phyloP scores from a whole-genome alignment of 2,329 filamentous ascomycete species.

The Cordyceps javanica region DNA sequence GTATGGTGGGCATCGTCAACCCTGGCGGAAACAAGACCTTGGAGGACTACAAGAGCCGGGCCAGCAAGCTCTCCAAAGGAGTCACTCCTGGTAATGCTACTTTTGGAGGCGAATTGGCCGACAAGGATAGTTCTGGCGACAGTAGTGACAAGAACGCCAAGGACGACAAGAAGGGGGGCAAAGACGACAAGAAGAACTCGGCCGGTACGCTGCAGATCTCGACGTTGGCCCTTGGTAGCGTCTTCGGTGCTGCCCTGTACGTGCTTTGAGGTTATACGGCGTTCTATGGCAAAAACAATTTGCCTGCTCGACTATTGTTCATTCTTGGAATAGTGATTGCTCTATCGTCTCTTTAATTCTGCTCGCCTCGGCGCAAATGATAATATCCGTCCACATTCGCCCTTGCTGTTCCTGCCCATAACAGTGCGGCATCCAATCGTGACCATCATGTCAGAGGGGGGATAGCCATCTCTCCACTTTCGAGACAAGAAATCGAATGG shows the following conservation, averaged over 20 bases:
- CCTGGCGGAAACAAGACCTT: constrained; percentile 24
- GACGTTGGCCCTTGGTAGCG: constrained; percentile 16
- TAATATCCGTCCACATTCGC: too few species aligned
- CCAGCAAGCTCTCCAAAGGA: constrained; percentile 20
- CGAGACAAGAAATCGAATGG: background rate
- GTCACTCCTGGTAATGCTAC: constrained; percentile 21
- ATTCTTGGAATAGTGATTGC: background rate
- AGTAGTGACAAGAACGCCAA: background rate
- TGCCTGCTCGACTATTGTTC: background rate
- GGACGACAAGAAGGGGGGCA: constrained; percentile 3
- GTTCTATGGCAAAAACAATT: background rate
- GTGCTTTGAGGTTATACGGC: constrained; percentile 14
- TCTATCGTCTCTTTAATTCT: background rate
- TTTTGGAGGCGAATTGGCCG: constrained; percentile 26
- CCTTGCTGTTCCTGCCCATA: too few species aligned
- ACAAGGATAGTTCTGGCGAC: constrained; percentile 17
- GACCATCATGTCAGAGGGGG: background rate
- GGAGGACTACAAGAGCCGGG: constrained; percentile 26
- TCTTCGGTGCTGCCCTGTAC: constrained; percentile 17
- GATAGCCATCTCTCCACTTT: background rate
- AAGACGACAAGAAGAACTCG: constrained; percentile 15
- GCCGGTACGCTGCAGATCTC: constrained; percentile 16
- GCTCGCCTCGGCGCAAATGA: background rate
- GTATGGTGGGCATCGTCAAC: constrained; percentile 37
- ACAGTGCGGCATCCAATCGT: too few species aligned